Evolutionary conservation across 2,329 filamentous ascomycete genomes (phyloP).

Genomic region (Xylaria sp.): DNA sequence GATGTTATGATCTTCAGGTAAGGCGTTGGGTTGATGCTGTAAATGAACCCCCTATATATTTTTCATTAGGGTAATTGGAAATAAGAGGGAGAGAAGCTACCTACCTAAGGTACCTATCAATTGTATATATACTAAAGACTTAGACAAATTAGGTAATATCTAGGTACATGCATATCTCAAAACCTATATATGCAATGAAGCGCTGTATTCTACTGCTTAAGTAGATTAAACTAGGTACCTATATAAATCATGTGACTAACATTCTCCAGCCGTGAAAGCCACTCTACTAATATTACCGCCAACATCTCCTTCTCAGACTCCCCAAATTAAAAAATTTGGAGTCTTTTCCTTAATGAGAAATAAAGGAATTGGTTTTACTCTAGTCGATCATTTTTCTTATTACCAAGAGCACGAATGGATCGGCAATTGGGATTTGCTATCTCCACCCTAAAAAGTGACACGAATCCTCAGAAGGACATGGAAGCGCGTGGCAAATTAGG

Average conservation of each 20-base stretch:
- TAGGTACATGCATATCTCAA: too few relatives aligned
- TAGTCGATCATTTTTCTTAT: neutral
- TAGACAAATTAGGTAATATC: too few relatives aligned
- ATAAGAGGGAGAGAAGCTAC: too few relatives aligned
- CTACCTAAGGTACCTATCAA: too few relatives aligned
- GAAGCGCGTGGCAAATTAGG: slow-evolving; percentile 35
- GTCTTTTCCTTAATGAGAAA: neutral
- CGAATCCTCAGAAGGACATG: slow-evolving; percentile 37
- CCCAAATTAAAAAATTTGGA: neutral
- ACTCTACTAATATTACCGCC: neutral
- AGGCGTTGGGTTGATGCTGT: slow-evolving; percentile 21
- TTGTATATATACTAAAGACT: too few relatives aligned
- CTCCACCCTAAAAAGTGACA: slow-evolving; percentile 30
- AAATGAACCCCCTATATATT: neutral
- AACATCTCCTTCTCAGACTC: neutral
- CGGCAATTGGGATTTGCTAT: slow-evolving; percentile 8
- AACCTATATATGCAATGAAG: too few relatives aligned
- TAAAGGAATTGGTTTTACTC: neutral
- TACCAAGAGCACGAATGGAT: slow-evolving; percentile 12
- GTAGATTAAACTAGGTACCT: too few relatives aligned
- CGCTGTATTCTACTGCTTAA: too few relatives aligned
- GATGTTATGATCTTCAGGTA: slow-evolving; percentile 26
- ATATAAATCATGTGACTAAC: too few relatives aligned
- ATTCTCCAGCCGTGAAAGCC: too few relatives aligned
- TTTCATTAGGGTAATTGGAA: neutral